Evolutionary conservation across 768 basidiomycete species (phyloP).

Genomic region (Mycena polygramma): DNA sequence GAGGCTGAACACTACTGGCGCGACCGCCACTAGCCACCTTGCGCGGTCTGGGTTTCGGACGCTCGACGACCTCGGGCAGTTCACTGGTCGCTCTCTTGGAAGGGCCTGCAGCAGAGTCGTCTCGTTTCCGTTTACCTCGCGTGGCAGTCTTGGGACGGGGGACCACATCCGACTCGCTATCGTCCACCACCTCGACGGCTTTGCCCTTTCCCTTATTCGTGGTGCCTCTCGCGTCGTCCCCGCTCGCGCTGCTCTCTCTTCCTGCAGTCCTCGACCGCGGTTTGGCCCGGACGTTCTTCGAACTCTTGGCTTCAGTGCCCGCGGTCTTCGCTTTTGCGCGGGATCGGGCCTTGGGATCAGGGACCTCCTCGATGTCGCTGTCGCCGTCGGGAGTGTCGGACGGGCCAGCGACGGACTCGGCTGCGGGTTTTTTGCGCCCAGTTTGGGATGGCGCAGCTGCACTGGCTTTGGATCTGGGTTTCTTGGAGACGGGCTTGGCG

Average conservation of each 20-base stretch:
- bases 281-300: constrained; percentile 15
- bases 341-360: constrained; percentile 19
- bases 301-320: not conserved
- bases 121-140: constrained; percentile 30
- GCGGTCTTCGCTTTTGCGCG: constrained; percentile 31
- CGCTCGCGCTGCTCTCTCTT: constrained; percentile 34
- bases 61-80: constrained; percentile 17
- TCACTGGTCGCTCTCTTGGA: constrained; percentile 22
- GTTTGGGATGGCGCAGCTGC: constrained; percentile 21
- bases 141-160: constrained; percentile 28
- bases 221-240: constrained; percentile 35
- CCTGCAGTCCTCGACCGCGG: constrained; percentile 30
- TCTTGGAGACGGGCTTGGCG: constrained; percentile 26
- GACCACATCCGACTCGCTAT: constrained; percentile 28
- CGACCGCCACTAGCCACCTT: constrained; percentile 20
- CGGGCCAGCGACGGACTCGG: constrained; percentile 41
- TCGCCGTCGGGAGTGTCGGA: constrained; percentile 34
- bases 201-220: constrained; percentile 40
- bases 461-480: constrained; percentile 18
- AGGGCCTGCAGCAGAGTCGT: constrained; percentile 1
- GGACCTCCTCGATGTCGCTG: constrained; percentile 35
- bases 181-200: constrained; percentile 36
- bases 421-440: constrained; percentile 31
- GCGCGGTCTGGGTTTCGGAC: constrained; percentile 31
- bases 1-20: constrained; percentile 40